Evolutionary conservation across 73 alveolate species (phyloP).

Genomic region (Blepharisma japonicum): DNA sequence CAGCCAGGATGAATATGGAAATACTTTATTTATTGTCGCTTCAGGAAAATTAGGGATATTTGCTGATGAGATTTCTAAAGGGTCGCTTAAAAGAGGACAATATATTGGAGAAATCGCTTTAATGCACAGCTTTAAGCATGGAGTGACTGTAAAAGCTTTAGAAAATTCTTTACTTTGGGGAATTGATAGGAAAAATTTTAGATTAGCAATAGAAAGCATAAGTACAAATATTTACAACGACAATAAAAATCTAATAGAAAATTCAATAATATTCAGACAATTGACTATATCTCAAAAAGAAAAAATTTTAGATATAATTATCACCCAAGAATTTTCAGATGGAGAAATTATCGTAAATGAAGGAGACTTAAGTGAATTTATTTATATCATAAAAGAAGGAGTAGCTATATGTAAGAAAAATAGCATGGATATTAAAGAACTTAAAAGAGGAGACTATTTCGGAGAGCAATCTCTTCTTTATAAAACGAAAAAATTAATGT

Average conservation of each 20-base stretch:
- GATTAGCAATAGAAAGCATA: not conserved
- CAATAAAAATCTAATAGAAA: not conserved
- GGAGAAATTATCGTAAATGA: conserved; percentile 12
- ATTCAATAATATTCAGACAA: not conserved
- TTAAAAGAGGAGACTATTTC: conserved; percentile 39
- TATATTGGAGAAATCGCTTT: conserved; percentile 9
- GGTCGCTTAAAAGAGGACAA: not conserved
- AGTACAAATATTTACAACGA: not conserved
- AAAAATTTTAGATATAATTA: not conserved
- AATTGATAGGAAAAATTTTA: conserved; percentile 1
- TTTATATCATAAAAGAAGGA: conserved; percentile 19
- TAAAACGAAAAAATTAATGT: conserved; percentile 33
- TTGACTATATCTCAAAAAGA: not conserved
- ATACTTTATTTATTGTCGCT: conserved; percentile 25
- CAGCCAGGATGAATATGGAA: not conserved
- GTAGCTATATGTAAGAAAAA: not conserved
- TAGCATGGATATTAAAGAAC: not conserved
- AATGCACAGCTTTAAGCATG: not conserved
- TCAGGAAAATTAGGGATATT: not conserved
- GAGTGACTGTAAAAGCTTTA: not conserved
- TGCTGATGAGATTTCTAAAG: not conserved
- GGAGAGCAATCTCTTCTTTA: conserved; percentile 55
- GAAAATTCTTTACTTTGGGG: conserved; percentile 24
- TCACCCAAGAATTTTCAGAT: not conserved
- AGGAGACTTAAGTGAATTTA: conserved; percentile 6